Conservation (phyloP, 176 grass and related monocot species). For the Bonia amplexicaulis region DNA sequence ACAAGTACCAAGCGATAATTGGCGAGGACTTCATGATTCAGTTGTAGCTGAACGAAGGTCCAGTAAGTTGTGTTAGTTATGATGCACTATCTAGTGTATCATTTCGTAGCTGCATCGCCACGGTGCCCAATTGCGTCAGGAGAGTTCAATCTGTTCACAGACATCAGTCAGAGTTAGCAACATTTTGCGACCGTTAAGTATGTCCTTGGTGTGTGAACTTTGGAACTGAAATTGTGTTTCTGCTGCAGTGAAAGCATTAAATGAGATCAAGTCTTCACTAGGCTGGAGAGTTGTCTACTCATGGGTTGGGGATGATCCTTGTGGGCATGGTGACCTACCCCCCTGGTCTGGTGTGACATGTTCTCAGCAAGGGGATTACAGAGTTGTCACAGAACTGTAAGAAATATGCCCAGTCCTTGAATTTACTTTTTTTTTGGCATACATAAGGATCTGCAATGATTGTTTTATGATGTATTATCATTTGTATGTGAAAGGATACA, state of each 20-base stretch:
- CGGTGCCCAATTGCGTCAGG: background rate
- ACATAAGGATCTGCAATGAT: background rate
- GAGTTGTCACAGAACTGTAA: conserved; percentile 97
- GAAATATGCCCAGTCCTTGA: conserved; percentile 21
- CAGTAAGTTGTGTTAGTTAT: background rate
- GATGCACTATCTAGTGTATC: background rate
- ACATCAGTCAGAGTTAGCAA: background rate
- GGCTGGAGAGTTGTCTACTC: conserved; percentile 98
- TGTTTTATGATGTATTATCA: background rate
- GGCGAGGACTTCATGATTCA: background rate
- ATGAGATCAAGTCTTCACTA: conserved; percentile 91
- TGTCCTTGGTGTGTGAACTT: background rate
- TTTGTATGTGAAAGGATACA: background rate
- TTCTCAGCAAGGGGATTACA: conserved; percentile 91
- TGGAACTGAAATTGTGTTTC: conserved; percentile 9
- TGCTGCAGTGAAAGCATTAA: conserved; percentile 93
- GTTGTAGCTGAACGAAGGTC: background rate
- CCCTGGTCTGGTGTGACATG: conserved; percentile 98
- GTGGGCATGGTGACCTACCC: conserved; percentile 81
- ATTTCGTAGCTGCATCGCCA: background rate
- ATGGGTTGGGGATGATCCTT: conserved; percentile 97
- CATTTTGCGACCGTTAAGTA: background rate
- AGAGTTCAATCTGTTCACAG: background rate
- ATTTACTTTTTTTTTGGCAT: background rate
- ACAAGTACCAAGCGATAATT: background rate